Base-by-base conservation (phyloP, 2,329 filamentous ascomycete species). In the Penicillium corylophilum region DNA sequence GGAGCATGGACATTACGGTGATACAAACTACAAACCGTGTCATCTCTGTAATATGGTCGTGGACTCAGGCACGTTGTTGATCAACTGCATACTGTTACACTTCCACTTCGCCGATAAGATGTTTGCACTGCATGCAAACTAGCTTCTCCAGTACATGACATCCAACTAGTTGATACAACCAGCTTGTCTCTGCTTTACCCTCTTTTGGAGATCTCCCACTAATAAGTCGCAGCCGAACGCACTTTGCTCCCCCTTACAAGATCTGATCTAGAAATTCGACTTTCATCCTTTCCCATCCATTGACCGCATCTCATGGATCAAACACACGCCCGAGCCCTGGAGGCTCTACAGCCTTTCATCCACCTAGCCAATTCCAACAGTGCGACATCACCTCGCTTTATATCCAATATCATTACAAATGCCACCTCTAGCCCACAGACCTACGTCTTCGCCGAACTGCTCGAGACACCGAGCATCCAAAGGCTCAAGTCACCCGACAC, bases 401-500 rank as follows among this genome's bases (percentile, higher is more conserved):
- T 92, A 38, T 87, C 89, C 66, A 91, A 96, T 69, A 83, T 97
- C 48, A 83, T 97, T 69, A 84, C 81, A 40, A 89, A 91, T 74
- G 94, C 92, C 55, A 97, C 91, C 45, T 91, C 90, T n/a, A 86
- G 86, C 50, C 85, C 89, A 24, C 89, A 91, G 72, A 95, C 92
- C 59, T 99, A 87, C 72, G 82, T 97, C 74, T 99, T 99, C 77
- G 84, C 89, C 61, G 93, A 97, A 75, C 86, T 99, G n/a, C 85
- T 99, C 33, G 82, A 88, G 63, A 85, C 86, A 1, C 84, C 89
- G 0, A 85, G 90, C 63, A 85, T 97, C 60, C 88, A 94, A 72
- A 80, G 83, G 12, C 84, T 97, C 40, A 72, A 78, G 23, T 74
- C 74, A 35, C 78, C 68, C 35, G 70, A 76, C 10, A 71, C 78